Conservation (phyloP, 306 rosid genomes). For the Senna siamea region DNA sequence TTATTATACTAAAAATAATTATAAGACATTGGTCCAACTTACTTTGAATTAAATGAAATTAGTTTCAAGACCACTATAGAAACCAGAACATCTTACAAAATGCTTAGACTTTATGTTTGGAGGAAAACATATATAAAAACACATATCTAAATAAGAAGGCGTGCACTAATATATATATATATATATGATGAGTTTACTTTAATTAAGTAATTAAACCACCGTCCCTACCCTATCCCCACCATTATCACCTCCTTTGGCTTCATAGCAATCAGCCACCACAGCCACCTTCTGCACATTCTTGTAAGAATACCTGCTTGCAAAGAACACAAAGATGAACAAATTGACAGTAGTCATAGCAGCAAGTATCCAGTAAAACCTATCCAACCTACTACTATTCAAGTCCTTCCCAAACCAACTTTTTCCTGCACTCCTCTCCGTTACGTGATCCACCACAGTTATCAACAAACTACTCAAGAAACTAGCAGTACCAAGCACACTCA, state of each 20-base stretch:
- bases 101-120: too few species aligned
- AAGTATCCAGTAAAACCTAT: slow-evolving; percentile 84
- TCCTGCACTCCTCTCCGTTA: slow-evolving; percentile 55
- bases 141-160: too few species aligned
- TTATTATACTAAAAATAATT: too few species aligned
- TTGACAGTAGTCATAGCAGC: slow-evolving; percentile 58
- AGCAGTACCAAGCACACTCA: slow-evolving; percentile 78
- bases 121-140: too few species aligned
- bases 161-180: too few species aligned
- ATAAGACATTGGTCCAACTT: too few species aligned
- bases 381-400: slow-evolving; percentile 73
- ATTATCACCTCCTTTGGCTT: slow-evolving; percentile 42
- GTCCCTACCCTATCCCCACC: too few species aligned
- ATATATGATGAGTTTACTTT: too few species aligned
- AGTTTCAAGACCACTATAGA: too few species aligned
- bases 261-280: slow-evolving; percentile 61
- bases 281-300: slow-evolving; percentile 78
- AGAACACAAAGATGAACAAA: slow-evolving; percentile 61
- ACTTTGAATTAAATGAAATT: too few species aligned
- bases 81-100: too few species aligned
- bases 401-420: slow-evolving; percentile 85
- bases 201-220: too few species aligned
- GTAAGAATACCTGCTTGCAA: slow-evolving; percentile 82
- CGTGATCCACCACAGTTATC: slow-evolving; percentile 64
- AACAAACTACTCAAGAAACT: slow-evolving; percentile 76